Conservation (phyloP, 192 early-diverging fungal species). For the Entrophospora sp. region DNA sequence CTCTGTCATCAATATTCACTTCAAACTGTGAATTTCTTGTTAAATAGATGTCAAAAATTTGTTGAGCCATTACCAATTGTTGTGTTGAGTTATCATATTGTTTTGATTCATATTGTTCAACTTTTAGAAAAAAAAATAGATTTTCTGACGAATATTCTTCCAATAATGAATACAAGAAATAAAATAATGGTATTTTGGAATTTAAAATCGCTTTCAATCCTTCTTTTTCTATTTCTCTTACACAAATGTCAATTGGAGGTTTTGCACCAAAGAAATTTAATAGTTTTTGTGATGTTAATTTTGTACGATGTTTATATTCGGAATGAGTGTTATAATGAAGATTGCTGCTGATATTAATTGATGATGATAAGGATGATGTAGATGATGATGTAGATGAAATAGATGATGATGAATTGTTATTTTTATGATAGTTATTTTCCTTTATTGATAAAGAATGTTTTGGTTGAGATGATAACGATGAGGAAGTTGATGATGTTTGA, state of each 20-base stretch:
- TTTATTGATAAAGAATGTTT: too few species aligned
- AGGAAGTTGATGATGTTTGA: too few species aligned
- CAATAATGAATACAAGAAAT: slow-evolving; percentile 44
- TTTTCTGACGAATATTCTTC: slow-evolving; percentile 49
- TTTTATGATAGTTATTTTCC: too few species aligned
- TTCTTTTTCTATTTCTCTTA: slow-evolving; percentile 42
- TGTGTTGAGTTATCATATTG: slow-evolving; percentile 27
- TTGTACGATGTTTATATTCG: slow-evolving; percentile 32
- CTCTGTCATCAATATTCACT: slow-evolving; percentile 47
- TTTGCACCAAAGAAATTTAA: slow-evolving; percentile 43
- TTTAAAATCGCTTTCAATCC: slow-evolving; percentile 46
- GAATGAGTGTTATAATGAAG: slow-evolving; percentile 35
- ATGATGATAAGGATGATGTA: not conserved
- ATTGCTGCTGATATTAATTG: slow-evolving; percentile 15
- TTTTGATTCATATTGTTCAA: slow-evolving; percentile 45
- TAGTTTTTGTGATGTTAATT: slow-evolving; percentile 32
- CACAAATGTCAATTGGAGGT: slow-evolving; percentile 43
- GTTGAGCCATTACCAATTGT: slow-evolving; percentile 36
- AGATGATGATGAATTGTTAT: too few species aligned
- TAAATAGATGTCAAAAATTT: slow-evolving; percentile 50
- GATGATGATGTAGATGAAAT: slow-evolving; percentile 3
- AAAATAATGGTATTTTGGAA: slow-evolving; percentile 46
- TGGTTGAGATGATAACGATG: too few species aligned
- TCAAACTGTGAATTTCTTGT: slow-evolving; percentile 46
- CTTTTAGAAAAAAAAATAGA: slow-evolving; percentile 52